These are phyloP conservation scores for Nadsonia commutata DNA, from an alignment of 1,139 yeast genomes.

Conservation along the genomic window DNA sequence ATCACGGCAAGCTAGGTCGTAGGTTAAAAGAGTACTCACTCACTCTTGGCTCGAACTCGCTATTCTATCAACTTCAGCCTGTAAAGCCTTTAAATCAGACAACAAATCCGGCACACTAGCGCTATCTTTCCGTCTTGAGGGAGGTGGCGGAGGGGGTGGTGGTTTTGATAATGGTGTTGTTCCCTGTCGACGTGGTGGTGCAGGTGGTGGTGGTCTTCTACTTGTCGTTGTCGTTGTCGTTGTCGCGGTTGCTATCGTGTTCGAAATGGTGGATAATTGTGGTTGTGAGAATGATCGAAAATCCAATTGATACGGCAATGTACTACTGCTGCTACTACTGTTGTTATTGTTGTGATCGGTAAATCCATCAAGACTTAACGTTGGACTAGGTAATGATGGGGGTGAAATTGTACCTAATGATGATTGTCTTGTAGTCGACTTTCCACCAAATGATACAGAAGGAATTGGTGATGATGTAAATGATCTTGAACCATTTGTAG, in stretches of 20 bases:
- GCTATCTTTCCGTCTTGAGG: conserved; percentile 1
- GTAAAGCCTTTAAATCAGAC: conserved; percentile 18
- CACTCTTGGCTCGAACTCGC: conserved; percentile 7
- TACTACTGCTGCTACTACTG: conserved; percentile 1
- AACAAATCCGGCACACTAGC: conserved; percentile 16
- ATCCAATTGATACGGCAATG: conserved; percentile 1
- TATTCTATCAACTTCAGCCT: conserved; percentile 17
- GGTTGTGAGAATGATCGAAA: conserved; percentile 4
- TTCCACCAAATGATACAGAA: neutral
- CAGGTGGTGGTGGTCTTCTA: conserved; percentile 15
- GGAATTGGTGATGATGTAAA: neutral
- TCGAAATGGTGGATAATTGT: too few species aligned
- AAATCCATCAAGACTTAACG: too few species aligned
- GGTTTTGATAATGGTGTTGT: conserved; percentile 6
- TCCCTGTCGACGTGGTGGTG: conserved; percentile 7
- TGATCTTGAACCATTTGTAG: neutral
- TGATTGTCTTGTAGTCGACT: too few species aligned
- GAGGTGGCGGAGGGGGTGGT: conserved; percentile 7
- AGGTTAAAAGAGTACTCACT: too few species aligned
- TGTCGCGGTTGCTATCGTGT: too few species aligned
- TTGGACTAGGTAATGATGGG: too few species aligned
- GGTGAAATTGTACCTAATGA: too few species aligned
- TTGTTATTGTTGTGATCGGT: conserved; percentile 3
- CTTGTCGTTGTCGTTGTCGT: too few species aligned
- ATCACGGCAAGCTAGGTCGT: too few species aligned